These are phyloP conservation scores for Penicillium sp. DNA, from an alignment of 2,329 filamentous ascomycete species.

Conservation along the genomic window DNA sequence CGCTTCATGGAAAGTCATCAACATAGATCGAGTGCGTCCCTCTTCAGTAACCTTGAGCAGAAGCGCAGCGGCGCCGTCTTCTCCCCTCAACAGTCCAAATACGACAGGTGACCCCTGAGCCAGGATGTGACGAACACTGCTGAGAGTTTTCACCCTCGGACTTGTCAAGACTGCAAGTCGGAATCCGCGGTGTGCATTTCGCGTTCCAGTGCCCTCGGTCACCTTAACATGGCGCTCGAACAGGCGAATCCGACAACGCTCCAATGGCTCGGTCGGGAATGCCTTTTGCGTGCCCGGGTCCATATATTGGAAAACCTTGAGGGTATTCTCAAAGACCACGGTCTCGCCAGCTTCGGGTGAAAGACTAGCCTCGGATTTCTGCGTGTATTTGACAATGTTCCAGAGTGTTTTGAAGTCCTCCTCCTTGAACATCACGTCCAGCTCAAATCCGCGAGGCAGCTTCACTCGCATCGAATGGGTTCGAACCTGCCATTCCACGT, in stretches of 20 bases:
- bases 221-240: slow-evolving; percentile 74
- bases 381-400: slow-evolving; percentile 84
- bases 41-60: slow-evolving; percentile 72
- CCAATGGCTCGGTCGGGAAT: slow-evolving; percentile 76
- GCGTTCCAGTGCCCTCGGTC: slow-evolving; percentile 71
- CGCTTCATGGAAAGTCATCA: slow-evolving; percentile 76
- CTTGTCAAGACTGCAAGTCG: slow-evolving; percentile 78
- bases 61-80: slow-evolving; percentile 70
- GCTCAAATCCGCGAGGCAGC: slow-evolving; percentile 74
- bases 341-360: slow-evolving; percentile 71
- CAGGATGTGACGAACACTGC: slow-evolving; percentile 73
- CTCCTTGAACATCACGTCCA: slow-evolving; percentile 72
- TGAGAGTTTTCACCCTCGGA: slow-evolving; percentile 75
- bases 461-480: slow-evolving; percentile 68
- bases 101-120: slow-evolving; percentile 69
- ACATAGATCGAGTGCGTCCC: slow-evolving; percentile 69
- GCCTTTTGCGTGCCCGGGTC: slow-evolving; percentile 71
- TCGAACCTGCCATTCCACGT: slow-evolving; percentile 77
- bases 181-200: slow-evolving; percentile 77
- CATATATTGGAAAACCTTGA: slow-evolving; percentile 80
- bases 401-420: slow-evolving; percentile 79
- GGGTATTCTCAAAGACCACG: slow-evolving; percentile 68
- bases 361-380: slow-evolving; percentile 73
- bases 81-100: slow-evolving; percentile 76
- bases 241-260: slow-evolving; percentile 71